A percentile compares a stretch with the other conserved stretches of the same genome.
Conservation (phyloP, 164 flowering plant genomes). For the Hamamelis virginiana region DNA sequence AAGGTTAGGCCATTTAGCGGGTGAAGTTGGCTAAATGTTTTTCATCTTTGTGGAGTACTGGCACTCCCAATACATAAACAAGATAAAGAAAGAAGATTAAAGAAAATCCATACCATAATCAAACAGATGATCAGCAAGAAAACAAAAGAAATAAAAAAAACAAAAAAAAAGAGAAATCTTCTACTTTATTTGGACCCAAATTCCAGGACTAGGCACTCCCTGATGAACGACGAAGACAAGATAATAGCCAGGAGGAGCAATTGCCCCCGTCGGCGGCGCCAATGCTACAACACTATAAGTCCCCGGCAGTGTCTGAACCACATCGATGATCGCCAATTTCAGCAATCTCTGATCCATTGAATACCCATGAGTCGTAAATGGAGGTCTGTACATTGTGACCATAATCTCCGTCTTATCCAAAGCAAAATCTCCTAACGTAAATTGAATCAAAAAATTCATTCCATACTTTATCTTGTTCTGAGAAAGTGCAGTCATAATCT, state of each 20-base stretch:
- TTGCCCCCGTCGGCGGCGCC: constrained; percentile 45
- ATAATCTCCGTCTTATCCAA: constrained; percentile 17
- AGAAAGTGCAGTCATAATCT: constrained; percentile 4
- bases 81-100: too few relatives aligned
- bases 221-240: constrained; percentile 47
- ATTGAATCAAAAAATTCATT: constrained; percentile 15
- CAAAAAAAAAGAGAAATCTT: neutral
- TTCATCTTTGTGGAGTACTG: too few relatives aligned
- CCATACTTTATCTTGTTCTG: constrained; percentile 31
- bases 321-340: constrained; percentile 15
- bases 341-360: constrained; percentile 72
- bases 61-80: too few relatives aligned
- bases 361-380: constrained; percentile 81
- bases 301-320: neutral
- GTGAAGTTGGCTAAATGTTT: too few relatives aligned
- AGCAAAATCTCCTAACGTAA: neutral
- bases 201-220: constrained; percentile 54
- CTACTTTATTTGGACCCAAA: constrained; percentile 52
- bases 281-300: constrained; percentile 2
- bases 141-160: neutral
- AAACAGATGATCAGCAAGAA: neutral
- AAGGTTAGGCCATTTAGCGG: too few relatives aligned
- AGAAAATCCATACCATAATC: neutral
- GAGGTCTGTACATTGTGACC: constrained; percentile 65
- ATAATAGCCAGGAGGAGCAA: constrained; percentile 78